These are phyloP conservation scores for Yamadazyma triangularis DNA, from an alignment of 1,139 yeast genomes.

Conservation along the genomic window DNA sequence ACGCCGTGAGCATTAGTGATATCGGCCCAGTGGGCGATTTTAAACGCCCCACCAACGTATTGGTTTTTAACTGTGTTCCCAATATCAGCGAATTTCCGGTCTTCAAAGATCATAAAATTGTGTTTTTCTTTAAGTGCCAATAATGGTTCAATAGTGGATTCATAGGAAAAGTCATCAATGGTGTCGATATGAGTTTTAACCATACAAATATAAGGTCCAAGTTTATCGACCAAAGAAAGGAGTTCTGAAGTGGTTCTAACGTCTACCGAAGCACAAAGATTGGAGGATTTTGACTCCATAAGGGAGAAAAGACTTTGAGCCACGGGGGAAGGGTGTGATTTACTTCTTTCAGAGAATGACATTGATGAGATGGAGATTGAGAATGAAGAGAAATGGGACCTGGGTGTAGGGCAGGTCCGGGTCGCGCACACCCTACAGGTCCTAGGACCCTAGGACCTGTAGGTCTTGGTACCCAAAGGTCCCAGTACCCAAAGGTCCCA, in stretches of 20 bases:
- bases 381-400: too few relatives aligned
- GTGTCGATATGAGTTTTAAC: conserved; percentile 95
- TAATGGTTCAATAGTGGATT: conserved; percentile 72
- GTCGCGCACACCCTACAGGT: too few relatives aligned
- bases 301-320: conserved; percentile 70
- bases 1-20: conserved; percentile 97
- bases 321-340: conserved; percentile 66
- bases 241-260: conserved; percentile 76
- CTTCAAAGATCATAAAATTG: conserved; percentile 86
- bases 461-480: too few relatives aligned
- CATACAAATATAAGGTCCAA: conserved; percentile 90
- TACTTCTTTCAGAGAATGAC: conserved; percentile 68
- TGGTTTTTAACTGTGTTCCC: conserved; percentile 98
- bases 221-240: conserved; percentile 61
- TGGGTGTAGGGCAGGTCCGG: too few relatives aligned
- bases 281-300: conserved; percentile 79
- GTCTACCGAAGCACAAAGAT: conserved; percentile 95
- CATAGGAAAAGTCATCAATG: conserved; percentile 80
- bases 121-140: conserved; percentile 68
- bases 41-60: conserved; percentile 84
- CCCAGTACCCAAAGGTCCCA: too few relatives aligned
- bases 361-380: too few relatives aligned
- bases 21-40: conserved; percentile 92
- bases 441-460: too few relatives aligned
- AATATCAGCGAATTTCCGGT: conserved; percentile 96